Evolutionary conservation across 306 rosid genomes (phyloP), one percentile per base, ranked within the genome.

Genomic region (Fragaria ananassa): DNA sequence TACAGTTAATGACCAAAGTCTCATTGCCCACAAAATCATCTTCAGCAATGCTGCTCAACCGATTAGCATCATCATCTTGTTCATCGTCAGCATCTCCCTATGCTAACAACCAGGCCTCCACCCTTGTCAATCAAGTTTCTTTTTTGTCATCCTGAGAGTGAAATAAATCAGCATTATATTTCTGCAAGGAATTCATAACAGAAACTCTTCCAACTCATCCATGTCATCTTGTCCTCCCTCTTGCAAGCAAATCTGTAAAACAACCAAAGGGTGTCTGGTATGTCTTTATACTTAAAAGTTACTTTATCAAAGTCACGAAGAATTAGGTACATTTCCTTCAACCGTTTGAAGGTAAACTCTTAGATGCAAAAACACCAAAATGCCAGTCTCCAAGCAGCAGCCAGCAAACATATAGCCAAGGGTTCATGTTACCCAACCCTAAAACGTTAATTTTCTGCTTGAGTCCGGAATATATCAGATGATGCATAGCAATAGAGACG

Each of bases 211-310:
- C 65, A 35, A 54, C 76, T 41, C 45, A 39, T 74, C 57, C 77
- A 17, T 58, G 56, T 45, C 77, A 72, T 23, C 41, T 41, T 23
- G 15, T 8, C 54, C 14, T 25, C 54, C 11, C 34, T 15, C 69
- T 44, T 42, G 57, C 68, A 74, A 25, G 29, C 25, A 60, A 29
- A 27, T 42, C 77, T 74, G 77, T 74, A 74, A 71, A 46, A 25
- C 29, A 74, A 65, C 68, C 68, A 58, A 74, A 73, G 15, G 19
- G n/a, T n/a, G 68, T 72, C 67, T 44, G 18, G 57, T 9, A 58
- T 74, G 31, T 44, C 21, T 50, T 72, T 50, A 7, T 27, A 25
- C 64, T 18, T 39, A 31, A 12, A 23, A 10, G n/a, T n/a, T 39
- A 37, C 37, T 19, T 72, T 10, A 8, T 21, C 66, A 54, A n/a